Evolutionary conservation across 192 early-diverging fungal genomes (phyloP).

Genomic region (Glomus cerebriforme): DNA sequence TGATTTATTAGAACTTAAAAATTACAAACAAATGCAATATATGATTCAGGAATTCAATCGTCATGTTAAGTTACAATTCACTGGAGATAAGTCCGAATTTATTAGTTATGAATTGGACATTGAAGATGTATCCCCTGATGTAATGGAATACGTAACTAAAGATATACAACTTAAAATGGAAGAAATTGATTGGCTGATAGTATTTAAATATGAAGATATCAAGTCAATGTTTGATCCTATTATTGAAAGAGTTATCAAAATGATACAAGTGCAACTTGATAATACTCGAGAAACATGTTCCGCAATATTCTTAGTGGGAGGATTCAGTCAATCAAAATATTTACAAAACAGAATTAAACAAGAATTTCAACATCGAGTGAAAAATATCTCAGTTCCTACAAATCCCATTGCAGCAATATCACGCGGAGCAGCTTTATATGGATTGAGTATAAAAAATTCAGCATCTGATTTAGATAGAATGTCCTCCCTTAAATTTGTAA

Average conservation of each 20-base stretch:
- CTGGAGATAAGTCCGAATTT: not conserved
- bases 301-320: no score
- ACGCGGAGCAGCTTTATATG: no score
- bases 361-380: not conserved
- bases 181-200: not conserved
- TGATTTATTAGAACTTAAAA: not conserved
- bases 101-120: not conserved
- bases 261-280: no score
- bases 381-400: no score
- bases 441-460: no score
- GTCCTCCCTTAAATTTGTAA: no score
- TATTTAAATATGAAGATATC: not conserved
- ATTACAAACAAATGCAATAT: not conserved
- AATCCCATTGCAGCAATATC: no score
- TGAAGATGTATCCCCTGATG: not conserved
- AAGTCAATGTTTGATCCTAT: not conserved
- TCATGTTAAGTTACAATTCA: not conserved
- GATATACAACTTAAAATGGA: not conserved
- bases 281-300: no score
- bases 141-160: not conserved
- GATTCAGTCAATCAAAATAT: no score
- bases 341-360: no score
- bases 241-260: not conserved
- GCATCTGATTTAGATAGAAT: no score
- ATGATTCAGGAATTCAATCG: not conserved